phyloP scores from a whole-genome alignment of 2,329 filamentous ascomycete species.

The Cordyceps fumosorosea region DNA sequence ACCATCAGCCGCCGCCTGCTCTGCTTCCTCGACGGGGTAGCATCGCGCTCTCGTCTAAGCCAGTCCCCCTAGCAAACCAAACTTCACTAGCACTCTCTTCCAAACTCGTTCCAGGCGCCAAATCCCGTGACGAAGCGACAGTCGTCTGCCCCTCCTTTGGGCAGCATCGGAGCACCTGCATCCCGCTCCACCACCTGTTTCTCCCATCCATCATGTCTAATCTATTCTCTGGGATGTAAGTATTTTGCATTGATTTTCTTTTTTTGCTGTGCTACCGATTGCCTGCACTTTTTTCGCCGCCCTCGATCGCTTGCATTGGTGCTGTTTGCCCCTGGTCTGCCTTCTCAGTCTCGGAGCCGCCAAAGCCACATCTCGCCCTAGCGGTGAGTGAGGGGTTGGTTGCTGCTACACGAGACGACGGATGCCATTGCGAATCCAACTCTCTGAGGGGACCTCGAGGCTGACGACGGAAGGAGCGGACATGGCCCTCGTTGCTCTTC shows the following conservation, averaged over 20 bases:
- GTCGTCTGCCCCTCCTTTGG: constrained; percentile 14
- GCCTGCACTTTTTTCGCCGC: background rate
- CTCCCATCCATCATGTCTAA: constrained; percentile 14
- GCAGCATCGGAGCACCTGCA: constrained; percentile 11
- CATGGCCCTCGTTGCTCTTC: background rate
- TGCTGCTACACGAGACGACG: background rate
- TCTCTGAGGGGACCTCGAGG: background rate
- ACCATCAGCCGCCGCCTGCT: background rate
- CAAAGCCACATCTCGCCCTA: constrained; percentile 7
- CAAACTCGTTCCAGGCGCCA: constrained; percentile 10
- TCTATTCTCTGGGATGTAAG: constrained; percentile 16
- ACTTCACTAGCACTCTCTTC: constrained; percentile 8
- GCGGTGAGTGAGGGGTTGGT: constrained; percentile 13
- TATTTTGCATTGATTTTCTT: background rate
- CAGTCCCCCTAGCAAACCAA: constrained; percentile 2
- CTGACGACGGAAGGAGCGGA: background rate
- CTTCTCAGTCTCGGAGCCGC: background rate
- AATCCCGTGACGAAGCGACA: constrained; percentile 14
- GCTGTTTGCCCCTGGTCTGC: background rate
- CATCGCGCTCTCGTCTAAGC: constrained; percentile 3
- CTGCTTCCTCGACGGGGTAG: background rate
- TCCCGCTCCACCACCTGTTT: constrained; percentile 11
- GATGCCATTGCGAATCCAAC: constrained; percentile 1
- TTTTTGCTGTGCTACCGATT: background rate
- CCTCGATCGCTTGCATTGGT: background rate